These are phyloP conservation scores for Backusella mclennaniae DNA, from an alignment of 192 early-diverging fungal genomes.

Conservation along the genomic window DNA sequence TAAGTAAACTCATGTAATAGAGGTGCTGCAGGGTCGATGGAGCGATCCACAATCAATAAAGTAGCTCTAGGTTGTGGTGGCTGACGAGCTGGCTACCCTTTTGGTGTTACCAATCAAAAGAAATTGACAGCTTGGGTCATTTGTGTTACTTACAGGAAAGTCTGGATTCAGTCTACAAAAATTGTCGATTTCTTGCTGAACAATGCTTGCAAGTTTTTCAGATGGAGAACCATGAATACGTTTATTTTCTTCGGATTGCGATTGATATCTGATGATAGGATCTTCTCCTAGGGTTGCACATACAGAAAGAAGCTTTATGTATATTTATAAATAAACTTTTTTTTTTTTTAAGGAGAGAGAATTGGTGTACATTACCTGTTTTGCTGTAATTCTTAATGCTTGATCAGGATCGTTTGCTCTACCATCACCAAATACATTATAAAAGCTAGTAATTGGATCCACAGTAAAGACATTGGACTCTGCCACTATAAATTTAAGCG, in stretches of 20 bases:
- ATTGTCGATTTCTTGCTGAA: slow-evolving; percentile 84
- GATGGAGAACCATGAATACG: slow-evolving; percentile 34
- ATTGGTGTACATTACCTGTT: slow-evolving; percentile 14
- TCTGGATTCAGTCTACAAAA: slow-evolving; percentile 61
- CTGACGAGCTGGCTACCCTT: slow-evolving; percentile 34
- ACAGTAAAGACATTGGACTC: slow-evolving; percentile 58
- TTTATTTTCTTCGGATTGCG: slow-evolving; percentile 62
- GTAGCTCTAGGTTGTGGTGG: slow-evolving; percentile 64
- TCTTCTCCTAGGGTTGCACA: slow-evolving; percentile 86
- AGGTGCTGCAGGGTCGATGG: slow-evolving; percentile 85
- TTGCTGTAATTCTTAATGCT: slow-evolving; percentile 6
- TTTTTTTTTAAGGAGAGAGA: slow-evolving; percentile 5
- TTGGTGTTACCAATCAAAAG: not conserved
- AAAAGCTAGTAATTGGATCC: slow-evolving; percentile 67
- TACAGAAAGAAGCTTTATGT: slow-evolving; percentile 74
- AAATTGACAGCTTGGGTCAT: not conserved
- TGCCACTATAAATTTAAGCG: slow-evolving; percentile 12
- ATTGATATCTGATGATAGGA: slow-evolving; percentile 91
- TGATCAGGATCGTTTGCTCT: slow-evolving; percentile 19
- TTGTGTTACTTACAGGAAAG: slow-evolving; percentile 50
- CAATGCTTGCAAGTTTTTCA: slow-evolving; percentile 71
- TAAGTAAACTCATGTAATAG: slow-evolving; percentile 99
- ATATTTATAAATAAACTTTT: not conserved
- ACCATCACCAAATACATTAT: slow-evolving; percentile 60
- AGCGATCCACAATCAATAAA: slow-evolving; percentile 88